These are phyloP conservation scores for Angomonas desouzai DNA, from an alignment of 208 protist genomes.

Conservation along the genomic window DNA sequence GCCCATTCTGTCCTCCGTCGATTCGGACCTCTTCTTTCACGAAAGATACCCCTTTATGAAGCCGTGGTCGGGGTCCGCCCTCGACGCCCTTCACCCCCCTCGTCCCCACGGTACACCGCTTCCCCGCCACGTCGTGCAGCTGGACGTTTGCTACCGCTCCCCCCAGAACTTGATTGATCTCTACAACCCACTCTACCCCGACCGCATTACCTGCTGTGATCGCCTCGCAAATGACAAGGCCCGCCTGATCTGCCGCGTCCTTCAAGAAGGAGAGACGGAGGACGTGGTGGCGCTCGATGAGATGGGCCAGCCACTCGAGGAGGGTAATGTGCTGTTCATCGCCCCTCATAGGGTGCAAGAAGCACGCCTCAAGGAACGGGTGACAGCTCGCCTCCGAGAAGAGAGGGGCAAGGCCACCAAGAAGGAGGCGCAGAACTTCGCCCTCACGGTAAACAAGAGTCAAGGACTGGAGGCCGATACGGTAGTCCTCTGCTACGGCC, in stretches of 20 bases:
- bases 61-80: constrained; percentile 12
- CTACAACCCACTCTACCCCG: not conserved
- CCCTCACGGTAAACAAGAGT: constrained; percentile 15
- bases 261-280: not conserved
- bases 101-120: not conserved
- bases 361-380: too few relatives aligned
- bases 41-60: not conserved
- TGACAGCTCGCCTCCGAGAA: too few relatives aligned
- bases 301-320: too few relatives aligned
- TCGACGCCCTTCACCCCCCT: constrained; percentile 9
- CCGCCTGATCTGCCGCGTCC: not conserved
- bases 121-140: constrained; percentile 13
- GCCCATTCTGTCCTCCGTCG: constrained; percentile 14
- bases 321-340: too few relatives aligned
- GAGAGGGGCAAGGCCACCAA: constrained; percentile 6
- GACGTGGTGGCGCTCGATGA: too few relatives aligned
- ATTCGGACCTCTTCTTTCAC: not conserved
- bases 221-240: not conserved
- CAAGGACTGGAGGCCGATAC: constrained; percentile 16
- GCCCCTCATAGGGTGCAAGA: too few relatives aligned
- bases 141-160: constrained; percentile 15
- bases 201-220: not conserved
- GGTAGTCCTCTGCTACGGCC: constrained; percentile 18
- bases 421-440: not conserved
- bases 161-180: constrained; percentile 1